Conservation (phyloP, 108 stramenopile species). For the Skeletonema grethae region DNA sequence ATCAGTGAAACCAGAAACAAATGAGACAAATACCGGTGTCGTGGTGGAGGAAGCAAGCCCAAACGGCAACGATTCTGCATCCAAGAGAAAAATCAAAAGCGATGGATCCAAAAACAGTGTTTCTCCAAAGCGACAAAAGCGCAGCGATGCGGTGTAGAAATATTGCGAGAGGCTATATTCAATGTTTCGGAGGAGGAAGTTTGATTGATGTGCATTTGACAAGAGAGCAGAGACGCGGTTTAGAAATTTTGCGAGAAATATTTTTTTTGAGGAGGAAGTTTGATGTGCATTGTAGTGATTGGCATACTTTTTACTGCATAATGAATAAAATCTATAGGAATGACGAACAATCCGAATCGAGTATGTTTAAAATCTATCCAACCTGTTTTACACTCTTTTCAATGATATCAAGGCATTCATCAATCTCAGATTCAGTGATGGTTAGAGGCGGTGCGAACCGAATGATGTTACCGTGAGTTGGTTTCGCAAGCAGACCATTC, state of each 20-base stretch:
- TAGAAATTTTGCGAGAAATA: conserved; percentile 13
- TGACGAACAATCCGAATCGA: background rate
- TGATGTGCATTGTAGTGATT: conserved; percentile 5
- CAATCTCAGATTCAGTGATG: conserved; percentile 89
- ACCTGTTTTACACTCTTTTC: conserved; percentile 76
- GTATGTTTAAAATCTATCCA: conserved; percentile 2
- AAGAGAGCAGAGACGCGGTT: conserved; percentile 22
- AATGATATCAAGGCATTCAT: conserved; percentile 86
- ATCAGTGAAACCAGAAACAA: background rate
- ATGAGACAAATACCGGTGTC: conserved; percentile 2
- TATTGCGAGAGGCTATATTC: background rate
- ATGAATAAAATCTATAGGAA: conserved; percentile 1
- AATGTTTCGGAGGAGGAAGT: background rate
- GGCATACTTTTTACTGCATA: conserved; percentile 6
- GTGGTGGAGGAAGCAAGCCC: conserved; percentile 15
- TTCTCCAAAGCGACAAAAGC: conserved; percentile 40
- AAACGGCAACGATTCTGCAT: conserved; percentile 8
- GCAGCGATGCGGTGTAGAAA: conserved; percentile 23
- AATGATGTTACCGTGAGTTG: conserved; percentile 99
- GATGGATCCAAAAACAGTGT: conserved; percentile 34
- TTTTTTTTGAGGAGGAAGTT: background rate
- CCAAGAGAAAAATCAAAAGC: conserved; percentile 28
- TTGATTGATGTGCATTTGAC: conserved; percentile 13
- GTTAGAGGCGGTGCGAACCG: conserved; percentile 97
- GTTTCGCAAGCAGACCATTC: conserved; percentile 96